Evolutionary conservation across 345 rosid genomes (phyloP), one percentile per base, ranked within the genome.

Genomic region (Populus nigra): DNA sequence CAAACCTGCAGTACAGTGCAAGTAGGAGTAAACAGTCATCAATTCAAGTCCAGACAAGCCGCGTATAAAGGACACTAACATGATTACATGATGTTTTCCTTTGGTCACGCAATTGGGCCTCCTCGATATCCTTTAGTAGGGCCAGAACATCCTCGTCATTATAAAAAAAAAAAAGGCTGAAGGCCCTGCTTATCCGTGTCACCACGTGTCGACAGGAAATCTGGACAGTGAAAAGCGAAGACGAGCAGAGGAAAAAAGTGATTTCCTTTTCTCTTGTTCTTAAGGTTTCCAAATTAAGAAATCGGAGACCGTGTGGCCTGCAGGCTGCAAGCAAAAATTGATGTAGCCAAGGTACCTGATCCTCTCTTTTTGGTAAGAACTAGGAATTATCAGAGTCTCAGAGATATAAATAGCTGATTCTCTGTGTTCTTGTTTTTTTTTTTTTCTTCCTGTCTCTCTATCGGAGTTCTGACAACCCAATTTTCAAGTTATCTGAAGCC

Each of bases 231-330:
- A 73, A 71, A 77, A 79, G 72, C 1, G 73, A 50, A 72, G 20
- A 18, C n/a, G 22, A 7, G 43, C 20, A 31, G 53, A 15, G 13
- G 33, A 31, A 38, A 41, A 78, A 73, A 33, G 65, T 36, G 36
- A 38, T 45, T 35, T 29, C 65, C 9, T 71, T 73, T 76, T 50
- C 36, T 9, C 13, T 5, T 65, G 61, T 36, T 78, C 74, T 80
- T 74, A 82, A 86, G 90, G 88, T 87, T 87, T 50, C 88, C 86
- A 55, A 41, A 84, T 82, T 7, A 57, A 85, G 83, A 80, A 80
- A 72, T 43, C n/a, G 22, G 49, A 16, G 71, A 49, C 35, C 45
- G 63, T 29, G 47, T 8, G 22, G 39, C 62, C 69, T 49, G 59
- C 41, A 36, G 31, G 16, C n/a, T 9, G 20, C 23, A 69, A 41